Evolutionary conservation across 2,329 filamentous ascomycete species (phyloP), one percentile per base, ranked within the genome.

Genomic region (Alternaria consortialis): DNA sequence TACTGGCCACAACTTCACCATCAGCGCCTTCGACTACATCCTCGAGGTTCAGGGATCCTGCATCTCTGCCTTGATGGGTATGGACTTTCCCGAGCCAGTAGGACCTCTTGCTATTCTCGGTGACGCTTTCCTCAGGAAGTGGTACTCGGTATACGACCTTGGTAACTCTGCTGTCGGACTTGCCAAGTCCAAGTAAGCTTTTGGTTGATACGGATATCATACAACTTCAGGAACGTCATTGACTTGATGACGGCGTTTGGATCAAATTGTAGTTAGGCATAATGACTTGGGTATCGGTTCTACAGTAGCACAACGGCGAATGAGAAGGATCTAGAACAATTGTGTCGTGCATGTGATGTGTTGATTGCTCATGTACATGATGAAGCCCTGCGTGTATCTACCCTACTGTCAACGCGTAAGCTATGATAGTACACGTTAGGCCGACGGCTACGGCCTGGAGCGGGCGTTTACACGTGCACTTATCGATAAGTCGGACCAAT

Each of bases 31-130:
- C 68, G 95, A 99, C 84, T 99, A 99, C 85, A 94, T 97, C 71
- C 89, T 99, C 40, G 94, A 99, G 82, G 88, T 97, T 43, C 91
- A 94, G 77, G 95, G 94, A 72, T 94, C 90, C 79, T 99, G 95
- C 82, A 97, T 99, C 81, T 97, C 93, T 65, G 91, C 93, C 71
- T 97, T 99, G 84, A 96, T 97, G 89, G 94, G 93, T 74, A 97
- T 98, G 90, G 95, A 85, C 70, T 83, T 87, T 79, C 91, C 93
- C 58, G 91, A 90, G 76, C 93, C 93, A 39, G 90, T 91, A 61
- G 94, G 95, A 47, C 95, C 95, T 70, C 88, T 99, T 67, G 94
- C 93, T 64, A 99, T 99, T 68, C 89, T 99, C 27, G 95, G 95
- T 75, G 93, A 97, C 80, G 91, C 87, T 67, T 90, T 90, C 86